phyloP scores from a whole-genome alignment of 805 yeast genomes.

The Kodamaea hsintzibuensis region DNA sequence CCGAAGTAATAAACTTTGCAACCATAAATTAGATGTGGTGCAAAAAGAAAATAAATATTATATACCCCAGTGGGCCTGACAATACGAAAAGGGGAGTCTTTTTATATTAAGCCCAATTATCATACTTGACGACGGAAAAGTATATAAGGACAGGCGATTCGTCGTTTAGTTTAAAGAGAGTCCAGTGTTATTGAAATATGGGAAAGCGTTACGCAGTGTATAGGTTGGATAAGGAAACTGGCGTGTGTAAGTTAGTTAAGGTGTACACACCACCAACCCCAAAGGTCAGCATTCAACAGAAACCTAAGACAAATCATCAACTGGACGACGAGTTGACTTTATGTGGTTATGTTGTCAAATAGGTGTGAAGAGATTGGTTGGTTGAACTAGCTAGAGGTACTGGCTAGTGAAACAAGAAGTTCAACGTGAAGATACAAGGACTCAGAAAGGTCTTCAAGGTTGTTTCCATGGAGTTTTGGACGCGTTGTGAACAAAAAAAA shows the following conservation, averaged over 20 bases:
- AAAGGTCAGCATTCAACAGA: background rate
- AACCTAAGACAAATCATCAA: background rate
- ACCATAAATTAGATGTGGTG: background rate
- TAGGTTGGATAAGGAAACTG: constrained; percentile 9
- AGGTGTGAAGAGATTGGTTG: too few species aligned
- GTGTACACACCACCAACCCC: constrained; percentile 4
- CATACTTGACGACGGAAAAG: background rate
- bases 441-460: background rate
- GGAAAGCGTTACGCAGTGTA: constrained; percentile 10
- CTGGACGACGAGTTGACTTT: constrained; percentile 5
- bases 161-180: background rate
- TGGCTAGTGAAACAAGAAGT: too few species aligned
- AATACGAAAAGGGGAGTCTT: background rate
- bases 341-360: too few species aligned
- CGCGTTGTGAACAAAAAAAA: background rate
- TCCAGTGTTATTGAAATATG: background rate
- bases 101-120: background rate
- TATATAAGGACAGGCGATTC: background rate
- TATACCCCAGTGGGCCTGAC: background rate
- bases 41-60: background rate
- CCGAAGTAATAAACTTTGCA: background rate
- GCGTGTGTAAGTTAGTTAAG: constrained; percentile 8
- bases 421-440: background rate
- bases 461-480: background rate
- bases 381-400: too few species aligned